Evolutionary conservation across 2,329 filamentous ascomycete genomes (phyloP).

Genomic region (Coleophoma eucalyptorum): DNA sequence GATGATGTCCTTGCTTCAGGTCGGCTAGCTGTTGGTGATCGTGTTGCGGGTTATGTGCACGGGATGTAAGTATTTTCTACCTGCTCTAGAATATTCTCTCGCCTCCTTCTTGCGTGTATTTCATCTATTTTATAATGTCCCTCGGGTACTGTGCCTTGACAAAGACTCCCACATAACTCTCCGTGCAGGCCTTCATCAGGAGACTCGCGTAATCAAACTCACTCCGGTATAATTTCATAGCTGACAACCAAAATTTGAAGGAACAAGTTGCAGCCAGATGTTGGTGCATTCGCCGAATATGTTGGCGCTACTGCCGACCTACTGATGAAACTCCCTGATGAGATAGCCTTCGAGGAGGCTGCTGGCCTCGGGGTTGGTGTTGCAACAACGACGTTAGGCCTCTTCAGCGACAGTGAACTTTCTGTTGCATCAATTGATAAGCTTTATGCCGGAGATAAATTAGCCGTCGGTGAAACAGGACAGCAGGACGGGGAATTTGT

Average conservation of each 20-base stretch:
- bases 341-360: constrained; percentile 30
- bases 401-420: constrained; percentile 13
- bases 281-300: constrained; percentile 41
- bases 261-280: constrained; percentile 2
- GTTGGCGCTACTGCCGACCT: constrained; percentile 31
- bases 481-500: constrained; percentile 18
- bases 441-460: background rate
- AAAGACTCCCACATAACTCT: too few relatives aligned
- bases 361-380: constrained; percentile 8
- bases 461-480: background rate
- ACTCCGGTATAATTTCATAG: too few relatives aligned
- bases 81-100: too few relatives aligned
- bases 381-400: constrained; percentile 11
- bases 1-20: background rate
- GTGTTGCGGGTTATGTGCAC: constrained; percentile 7
- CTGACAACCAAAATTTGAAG: too few relatives aligned
- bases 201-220: too few relatives aligned
- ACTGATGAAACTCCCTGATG: constrained; percentile 31
- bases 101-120: too few relatives aligned
- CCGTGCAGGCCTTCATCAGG: too few relatives aligned
- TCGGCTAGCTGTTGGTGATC: constrained; percentile 16
- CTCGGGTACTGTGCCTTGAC: too few relatives aligned
- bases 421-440: constrained; percentile 11
- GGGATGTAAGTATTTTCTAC: too few relatives aligned
- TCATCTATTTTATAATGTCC: too few relatives aligned